Conservation (phyloP, 2,329 filamentous ascomycete genomes). For the Fusarium tupiense region DNA sequence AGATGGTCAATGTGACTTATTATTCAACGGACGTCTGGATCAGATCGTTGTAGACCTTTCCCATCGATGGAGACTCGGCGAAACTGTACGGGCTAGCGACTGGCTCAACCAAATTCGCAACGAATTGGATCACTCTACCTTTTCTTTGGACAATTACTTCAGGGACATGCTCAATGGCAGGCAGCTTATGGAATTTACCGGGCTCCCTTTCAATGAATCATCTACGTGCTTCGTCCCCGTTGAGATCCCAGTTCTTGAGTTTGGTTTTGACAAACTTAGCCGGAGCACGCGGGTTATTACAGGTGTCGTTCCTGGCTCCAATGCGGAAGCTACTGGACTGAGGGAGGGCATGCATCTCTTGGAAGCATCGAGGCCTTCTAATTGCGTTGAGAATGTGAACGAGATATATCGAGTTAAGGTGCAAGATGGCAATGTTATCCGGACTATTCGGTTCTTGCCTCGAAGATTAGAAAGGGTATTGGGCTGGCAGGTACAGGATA, state of each 20-base stretch:
- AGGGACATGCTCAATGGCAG: background rate
- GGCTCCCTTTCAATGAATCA: background rate
- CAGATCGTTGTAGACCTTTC: background rate
- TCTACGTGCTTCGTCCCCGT: background rate
- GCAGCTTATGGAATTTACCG: background rate
- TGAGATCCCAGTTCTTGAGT: background rate
- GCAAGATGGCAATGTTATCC: background rate
- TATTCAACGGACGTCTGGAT: background rate
- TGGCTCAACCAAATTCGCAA: background rate
- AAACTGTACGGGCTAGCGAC: background rate
- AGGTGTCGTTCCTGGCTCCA: background rate
- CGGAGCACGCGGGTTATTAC: background rate
- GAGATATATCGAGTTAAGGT: background rate
- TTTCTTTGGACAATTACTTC: background rate
- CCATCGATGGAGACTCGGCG: background rate
- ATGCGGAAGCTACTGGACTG: background rate
- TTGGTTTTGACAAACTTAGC: background rate
- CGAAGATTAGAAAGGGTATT: background rate
- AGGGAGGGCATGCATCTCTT: background rate
- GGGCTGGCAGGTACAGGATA: background rate
- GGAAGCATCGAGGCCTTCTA: background rate
- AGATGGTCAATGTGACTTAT: background rate
- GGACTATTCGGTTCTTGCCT: background rate
- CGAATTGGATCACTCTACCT: rapidly evolving
- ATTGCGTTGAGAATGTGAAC: background rate